Base-by-base conservation (phyloP, 176 grass and related monocot species). In the Aegilops longissima region DNA sequence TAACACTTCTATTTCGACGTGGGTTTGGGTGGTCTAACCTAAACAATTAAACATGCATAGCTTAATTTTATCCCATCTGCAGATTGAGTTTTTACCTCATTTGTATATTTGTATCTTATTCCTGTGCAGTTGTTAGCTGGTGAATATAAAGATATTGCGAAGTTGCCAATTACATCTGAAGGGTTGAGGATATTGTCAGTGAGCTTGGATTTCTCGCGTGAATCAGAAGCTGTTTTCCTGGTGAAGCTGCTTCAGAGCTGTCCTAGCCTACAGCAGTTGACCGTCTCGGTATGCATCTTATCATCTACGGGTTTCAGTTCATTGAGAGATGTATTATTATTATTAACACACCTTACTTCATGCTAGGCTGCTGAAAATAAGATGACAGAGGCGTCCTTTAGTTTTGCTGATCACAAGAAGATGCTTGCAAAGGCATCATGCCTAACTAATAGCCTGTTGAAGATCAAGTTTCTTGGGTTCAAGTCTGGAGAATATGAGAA, bases 231-330 rank as follows among this genome's bases (percentile, higher is more conserved):
- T 78, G 9, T 21, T 85, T 82, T 85, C 64, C 20, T 78, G 40
- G 40, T 85, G 86, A 88, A 91, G 71, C 82, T 91, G 54, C 86
- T 91, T 27, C 82, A 77, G 90, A 85, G 82, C 24, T 91, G 86
- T 40, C 82, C 82, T 69, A 85, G 49, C 70, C 77, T 91, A 56
- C 63, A 85, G 9, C 56, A 71, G 1, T 82, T 85, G 18, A 56
- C 18, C 82, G 23, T 91, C 71, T 91, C 82, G 82, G 90, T 88
- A 85, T 81, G 49, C 71, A 77, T 76, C 40, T 71, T 62, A 76
- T 16, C 62, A 81, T 40, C 40, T 65, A 24, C 10, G 31, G 51
- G 12, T 85, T 88, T 49, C 77, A 30, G 7, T 59, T 59, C 56
- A 59, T 81, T 5, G 9, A 29, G 33, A 56, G 45, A 24, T 72